Base-by-base conservation (phyloP, 768 basidiomycete species). In the Kwoniella shandongensis region DNA sequence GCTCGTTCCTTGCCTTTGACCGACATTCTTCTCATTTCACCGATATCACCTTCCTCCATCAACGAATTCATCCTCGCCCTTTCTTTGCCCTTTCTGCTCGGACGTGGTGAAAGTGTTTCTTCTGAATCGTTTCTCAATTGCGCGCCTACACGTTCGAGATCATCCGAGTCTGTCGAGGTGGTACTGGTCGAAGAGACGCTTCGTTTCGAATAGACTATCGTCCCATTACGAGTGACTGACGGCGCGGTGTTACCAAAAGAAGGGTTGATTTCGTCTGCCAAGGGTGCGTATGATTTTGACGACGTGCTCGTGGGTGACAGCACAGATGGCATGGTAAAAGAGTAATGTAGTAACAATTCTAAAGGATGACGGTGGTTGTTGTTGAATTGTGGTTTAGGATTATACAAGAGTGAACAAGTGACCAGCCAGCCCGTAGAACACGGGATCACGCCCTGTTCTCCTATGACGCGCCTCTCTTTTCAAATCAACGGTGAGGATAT, bases 211-310 rank as follows among this genome's bases (percentile, higher is more conserved):
- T 70, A 66, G 17, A 62, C 60, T 29, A 70, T 56, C 7, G 68
- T 64, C 4, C 68, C 65, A 38, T 66, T 63, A 1, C 67, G 54
- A 6, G 57, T 65, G 29, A 62, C 63, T 2, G 51, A 53, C 4
- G 57, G 63, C 12, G 66, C 57, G 54, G 59, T 39, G 17, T 67
- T 61, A 20, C 63, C 63, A 30, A 62, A 67, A 11, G 63, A 52
- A 5, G 69, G 65, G 23, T 63, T 63, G 50, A 57, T 44, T 27
- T 66, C 66, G 50, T 72, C 70, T 8, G 64, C 44, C 4, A 72
- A 46, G 1, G 70, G 70, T 23, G 65, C 53, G 48, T 72, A 72
- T 7, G 57, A 47, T 44, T 52, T 46, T 18, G 56, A 48, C 23
- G 38, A 17, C 17, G 39, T 50, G 32, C 36, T 26, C 18, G 55